Evolutionary conservation across 768 basidiomycete genomes (phyloP), one percentile per base, ranked within the genome.

Genomic region (Boletus pseudo-olivaceus): DNA sequence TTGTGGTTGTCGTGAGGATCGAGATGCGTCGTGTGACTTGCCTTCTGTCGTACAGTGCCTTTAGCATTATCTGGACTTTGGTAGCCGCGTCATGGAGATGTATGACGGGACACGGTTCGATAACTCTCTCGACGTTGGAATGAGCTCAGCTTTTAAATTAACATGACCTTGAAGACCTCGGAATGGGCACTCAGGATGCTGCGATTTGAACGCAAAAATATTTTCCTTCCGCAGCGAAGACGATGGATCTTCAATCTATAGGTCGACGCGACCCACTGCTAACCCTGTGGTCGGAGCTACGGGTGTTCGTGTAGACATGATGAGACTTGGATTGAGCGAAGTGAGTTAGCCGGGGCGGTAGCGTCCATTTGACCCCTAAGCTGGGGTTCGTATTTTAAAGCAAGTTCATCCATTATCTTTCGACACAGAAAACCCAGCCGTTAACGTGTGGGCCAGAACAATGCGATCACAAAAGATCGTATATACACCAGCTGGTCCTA

Each of bases 161-260:
- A 69, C 69, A 69, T 67, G 41, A 63, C 67, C 19, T 51, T 58
- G 53, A 73, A 73, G 6, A 71, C 53, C 8, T 57, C 53, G 14
- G 69, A 72, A 44, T 71, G 47, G 12, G 57, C 26, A 20, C 51
- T 47, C n/a, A 73, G 42, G 19, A 69, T 40, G 26, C 56, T 60
- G 39, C 68, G 65, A 51, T 14, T n/a, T 73, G 69, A 5, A 73
- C 67, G 5, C 63, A 62, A 40, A 73, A 73, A n/a, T 29, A 29
- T 29, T 29, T 67, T 9, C 40, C 50, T 32, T 66, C 54, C 7
- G 53, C 64, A 3, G 52, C 45, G 19, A 72, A 59, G 27, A 72
- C 52, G n/a, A n/a, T n/a, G n/a, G n/a, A n/a, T n/a, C n/a, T n/a
- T n/a, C n/a, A n/a, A n/a, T n/a, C n/a, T n/a, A 55, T 4, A 51